Evolutionary conservation across 192 early-diverging fungal genomes (phyloP), one percentile per base, ranked within the genome.

Genomic region (Backusella liffmaniae): DNA sequence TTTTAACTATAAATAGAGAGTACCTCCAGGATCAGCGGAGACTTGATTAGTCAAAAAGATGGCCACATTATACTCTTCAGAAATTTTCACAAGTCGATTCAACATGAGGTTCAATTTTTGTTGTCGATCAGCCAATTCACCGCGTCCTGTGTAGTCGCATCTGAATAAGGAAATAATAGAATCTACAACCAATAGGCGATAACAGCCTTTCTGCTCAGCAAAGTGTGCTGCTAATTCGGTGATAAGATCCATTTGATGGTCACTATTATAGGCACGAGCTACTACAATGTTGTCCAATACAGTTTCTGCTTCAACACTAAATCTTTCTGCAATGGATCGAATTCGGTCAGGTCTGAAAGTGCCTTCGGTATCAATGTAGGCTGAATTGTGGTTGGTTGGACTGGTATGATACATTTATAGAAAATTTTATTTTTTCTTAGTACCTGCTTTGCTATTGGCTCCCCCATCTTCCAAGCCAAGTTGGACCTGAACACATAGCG

Each of bases 321-420:
- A 95, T 5, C 94, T 84, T 23, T 86, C 83, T 12, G 95, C 93
- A 65, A 95, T 95, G 15, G 89, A 70, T 35, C 83, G 81, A 74
- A 95, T 94, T 32, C 95, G 88, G 35, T 93, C 93, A 18, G 94
- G 93, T 16, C 95, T 89, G 79, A 96, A 96, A 5, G 94, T 96
- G 39, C 95, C 88, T 86, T 86, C 85, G 1, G 85, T 87, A 56
- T 84, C 84, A 65, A 86, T 84, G 44, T 70, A 83, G 4, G 83
- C 80, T 67, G 44, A 51, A 49, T 39, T 5, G 4, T 46, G 12
- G 13, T 37, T 23, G 34, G n/a, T 37, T 35, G 16, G 3, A 37
- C 23, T 12, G 1, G 8, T 6, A 7, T n/a, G 34, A n/a, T 39
- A 39, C 10, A 39, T 46, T 0, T 30, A 39, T 44, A 10, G 66